These are phyloP conservation scores for Phlebiopsis gigantea DNA, from an alignment of 768 basidiomycete species.

Conservation along the genomic window DNA sequence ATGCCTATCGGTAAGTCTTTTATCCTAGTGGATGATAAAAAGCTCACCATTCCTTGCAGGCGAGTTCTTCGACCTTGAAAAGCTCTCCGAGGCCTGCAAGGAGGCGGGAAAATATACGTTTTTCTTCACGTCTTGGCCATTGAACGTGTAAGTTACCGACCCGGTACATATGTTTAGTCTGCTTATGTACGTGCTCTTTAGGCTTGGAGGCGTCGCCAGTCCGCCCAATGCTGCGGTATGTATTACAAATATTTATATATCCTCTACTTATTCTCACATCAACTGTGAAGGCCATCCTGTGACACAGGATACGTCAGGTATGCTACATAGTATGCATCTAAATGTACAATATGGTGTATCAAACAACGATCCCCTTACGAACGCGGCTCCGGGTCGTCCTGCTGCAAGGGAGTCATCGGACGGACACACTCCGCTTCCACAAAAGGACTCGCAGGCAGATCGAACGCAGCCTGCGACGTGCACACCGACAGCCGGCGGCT, in stretches of 20 bases:
- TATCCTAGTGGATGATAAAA: not conserved
- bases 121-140: conserved; percentile 73
- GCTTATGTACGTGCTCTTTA: conserved; percentile 16
- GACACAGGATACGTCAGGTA: not conserved
- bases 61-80: conserved; percentile 70
- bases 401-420: not conserved
- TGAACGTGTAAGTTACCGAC: conserved; percentile 52
- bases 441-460: not conserved
- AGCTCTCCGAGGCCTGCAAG: conserved; percentile 49
- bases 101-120: conserved; percentile 61
- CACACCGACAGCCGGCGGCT: not conserved
- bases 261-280: not conserved
- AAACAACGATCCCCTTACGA: not conserved
- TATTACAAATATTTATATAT: too few relatives aligned
- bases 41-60: conserved; percentile 15
- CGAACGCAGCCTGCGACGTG: not conserved
- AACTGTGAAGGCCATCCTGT: not conserved
- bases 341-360: not conserved
- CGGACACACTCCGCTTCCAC: not conserved
- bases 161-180: too few relatives aligned
- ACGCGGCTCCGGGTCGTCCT: not conserved
- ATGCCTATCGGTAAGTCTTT: conserved; percentile 51
- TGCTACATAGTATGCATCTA: not conserved
- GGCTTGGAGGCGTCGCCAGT: conserved; percentile 64
- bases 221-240: conserved; percentile 69